Evolutionary conservation across 169 alveolate species (phyloP).

Genomic region (Plasmodium blacklocki): DNA sequence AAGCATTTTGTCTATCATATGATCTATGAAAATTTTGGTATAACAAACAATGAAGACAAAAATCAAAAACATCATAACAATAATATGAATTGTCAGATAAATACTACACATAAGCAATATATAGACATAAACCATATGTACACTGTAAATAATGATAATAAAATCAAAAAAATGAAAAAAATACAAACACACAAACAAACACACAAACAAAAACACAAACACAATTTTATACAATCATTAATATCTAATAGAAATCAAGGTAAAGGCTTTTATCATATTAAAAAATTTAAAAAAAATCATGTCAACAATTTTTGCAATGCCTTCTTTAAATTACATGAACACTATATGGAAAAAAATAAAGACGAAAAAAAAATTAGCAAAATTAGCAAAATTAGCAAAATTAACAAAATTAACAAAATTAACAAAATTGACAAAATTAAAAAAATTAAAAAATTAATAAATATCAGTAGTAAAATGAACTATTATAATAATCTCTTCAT

Average conservation of each 20-base stretch:
- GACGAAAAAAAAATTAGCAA: not conserved
- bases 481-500: conserved; percentile 11
- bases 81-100: not conserved
- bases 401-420: not conserved
- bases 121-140: not conserved
- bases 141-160: not conserved
- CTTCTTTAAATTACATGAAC: conserved; percentile 34
- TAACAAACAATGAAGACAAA: not conserved
- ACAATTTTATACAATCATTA: conserved; percentile 21
- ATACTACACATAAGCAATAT: not conserved
- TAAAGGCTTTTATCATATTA: conserved; percentile 65
- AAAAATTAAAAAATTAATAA: not conserved
- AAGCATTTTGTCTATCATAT: conserved; percentile 34
- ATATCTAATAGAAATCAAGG: conserved; percentile 55
- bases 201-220: not conserved
- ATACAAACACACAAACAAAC: not conserved
- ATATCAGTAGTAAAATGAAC: not conserved
- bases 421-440: not conserved
- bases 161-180: not conserved
- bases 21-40: conserved; percentile 13
- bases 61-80: not conserved
- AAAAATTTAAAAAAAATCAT: conserved; percentile 35
- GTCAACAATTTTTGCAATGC: conserved; percentile 35
- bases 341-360: conserved; percentile 19
- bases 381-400: not conserved